A percentile compares a stretch with the other conserved stretches of the same genome.
phyloP scores from a whole-genome alignment of 345 rosid species.

The Turritis glabra region DNA sequence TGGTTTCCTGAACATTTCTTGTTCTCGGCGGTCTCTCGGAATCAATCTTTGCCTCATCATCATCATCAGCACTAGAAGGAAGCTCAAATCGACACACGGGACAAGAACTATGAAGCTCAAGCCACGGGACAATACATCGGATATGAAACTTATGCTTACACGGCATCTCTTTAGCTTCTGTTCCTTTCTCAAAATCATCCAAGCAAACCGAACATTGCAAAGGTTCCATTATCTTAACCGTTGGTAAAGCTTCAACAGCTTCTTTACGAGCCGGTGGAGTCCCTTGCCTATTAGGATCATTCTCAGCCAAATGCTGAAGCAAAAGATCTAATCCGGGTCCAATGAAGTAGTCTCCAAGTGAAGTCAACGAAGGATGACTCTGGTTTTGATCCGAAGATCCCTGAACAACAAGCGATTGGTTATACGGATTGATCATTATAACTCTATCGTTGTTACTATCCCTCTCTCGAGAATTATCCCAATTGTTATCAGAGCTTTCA shows the following conservation, averaged over 20 bases:
- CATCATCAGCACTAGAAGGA: constrained; percentile 50
- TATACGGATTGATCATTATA: constrained; percentile 64
- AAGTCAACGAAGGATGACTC: constrained; percentile 49
- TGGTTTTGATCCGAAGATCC: constrained; percentile 40
- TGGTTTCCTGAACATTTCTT: background rate
- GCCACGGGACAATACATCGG: constrained; percentile 79
- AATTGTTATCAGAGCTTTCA: constrained; percentile 48
- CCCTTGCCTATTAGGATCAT: constrained; percentile 80
- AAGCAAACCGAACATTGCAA: constrained; percentile 83
- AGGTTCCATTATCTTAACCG: constrained; percentile 52
- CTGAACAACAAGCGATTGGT: constrained; percentile 50
- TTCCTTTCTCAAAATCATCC: constrained; percentile 74
- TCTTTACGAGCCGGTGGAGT: constrained; percentile 92
- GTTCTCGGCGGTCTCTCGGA: constrained; percentile 31
- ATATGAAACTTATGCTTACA: constrained; percentile 89
- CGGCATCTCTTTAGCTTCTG: constrained; percentile 80
- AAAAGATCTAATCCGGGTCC: constrained; percentile 86
- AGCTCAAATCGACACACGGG: constrained; percentile 85
- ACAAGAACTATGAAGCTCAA: constrained; percentile 90
- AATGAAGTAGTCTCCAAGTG: constrained; percentile 80
- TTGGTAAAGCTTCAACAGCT: constrained; percentile 72
- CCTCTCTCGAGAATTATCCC: constrained; percentile 42
- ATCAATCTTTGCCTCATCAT: constrained; percentile 64
- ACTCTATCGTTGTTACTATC: constrained; percentile 46
- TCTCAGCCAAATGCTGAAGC: constrained; percentile 89